Conservation (phyloP, 208 protist species). For the Acanthamoeba lenticulata region DNA sequence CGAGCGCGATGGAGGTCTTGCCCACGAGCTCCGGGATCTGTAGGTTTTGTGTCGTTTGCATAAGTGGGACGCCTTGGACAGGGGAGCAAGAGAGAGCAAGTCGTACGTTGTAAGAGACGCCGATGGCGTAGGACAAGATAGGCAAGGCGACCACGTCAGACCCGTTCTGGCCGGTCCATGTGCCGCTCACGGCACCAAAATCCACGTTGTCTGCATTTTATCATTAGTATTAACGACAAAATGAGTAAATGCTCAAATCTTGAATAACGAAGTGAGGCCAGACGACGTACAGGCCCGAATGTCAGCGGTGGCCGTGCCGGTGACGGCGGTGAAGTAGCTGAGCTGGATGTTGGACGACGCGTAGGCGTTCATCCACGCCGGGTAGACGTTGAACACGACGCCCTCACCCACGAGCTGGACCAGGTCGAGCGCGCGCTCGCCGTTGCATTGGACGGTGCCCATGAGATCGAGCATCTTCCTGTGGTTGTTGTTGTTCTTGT, state of each 20-base stretch:
- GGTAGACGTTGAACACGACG: not conserved
- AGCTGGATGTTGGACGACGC: not conserved
- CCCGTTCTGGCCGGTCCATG: not conserved
- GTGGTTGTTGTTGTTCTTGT: not conserved
- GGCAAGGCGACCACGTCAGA: not conserved
- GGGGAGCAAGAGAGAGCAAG: not conserved
- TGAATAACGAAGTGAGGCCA: not conserved
- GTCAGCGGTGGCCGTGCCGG: not conserved
- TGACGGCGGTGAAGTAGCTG: not conserved
- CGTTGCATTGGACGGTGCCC: not conserved
- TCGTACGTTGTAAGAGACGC: not conserved
- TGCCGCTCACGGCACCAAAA: not conserved
- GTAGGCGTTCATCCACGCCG: not conserved
- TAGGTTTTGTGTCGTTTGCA: not conserved
- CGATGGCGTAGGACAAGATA: not conserved
- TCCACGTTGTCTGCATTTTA: conserved; percentile 38
- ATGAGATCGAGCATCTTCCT: not conserved
- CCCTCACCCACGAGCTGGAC: not conserved
- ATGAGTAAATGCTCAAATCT: not conserved
- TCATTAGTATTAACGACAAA: not conserved
- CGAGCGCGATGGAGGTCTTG: not conserved
- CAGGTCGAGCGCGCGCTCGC: not conserved
- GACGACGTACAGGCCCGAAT: not conserved
- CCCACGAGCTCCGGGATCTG: not conserved
- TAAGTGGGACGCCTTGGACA: too few species aligned